Evolutionary conservation across 495 filamentous ascomycete species (phyloP).

Genomic region (Penicillium bialowiezense): DNA sequence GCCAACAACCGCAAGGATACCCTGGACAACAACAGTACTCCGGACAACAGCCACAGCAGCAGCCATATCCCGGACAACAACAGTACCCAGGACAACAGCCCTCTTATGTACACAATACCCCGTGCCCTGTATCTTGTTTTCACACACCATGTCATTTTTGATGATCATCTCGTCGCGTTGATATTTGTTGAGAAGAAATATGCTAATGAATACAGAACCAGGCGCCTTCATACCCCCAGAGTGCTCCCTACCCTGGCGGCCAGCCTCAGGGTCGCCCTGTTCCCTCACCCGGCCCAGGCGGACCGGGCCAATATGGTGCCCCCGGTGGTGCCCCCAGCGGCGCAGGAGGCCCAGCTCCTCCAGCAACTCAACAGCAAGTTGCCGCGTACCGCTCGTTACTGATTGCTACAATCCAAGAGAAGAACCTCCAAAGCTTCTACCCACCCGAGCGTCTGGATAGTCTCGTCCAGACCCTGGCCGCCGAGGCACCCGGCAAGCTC

Average conservation of each 20-base stretch:
- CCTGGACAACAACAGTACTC: slow-evolving; percentile 14
- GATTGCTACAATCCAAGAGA: slow-evolving; percentile 54
- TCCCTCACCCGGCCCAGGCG: slow-evolving; percentile 24
- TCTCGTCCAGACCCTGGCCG: slow-evolving; percentile 35
- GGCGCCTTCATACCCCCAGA: slow-evolving; percentile 29
- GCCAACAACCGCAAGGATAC: slow-evolving; percentile 5
- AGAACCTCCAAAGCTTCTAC: slow-evolving; percentile 54
- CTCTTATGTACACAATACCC: slow-evolving; percentile 30
- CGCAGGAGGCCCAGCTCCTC: slow-evolving; percentile 24
- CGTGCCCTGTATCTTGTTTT: neutral
- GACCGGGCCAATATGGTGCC: slow-evolving; percentile 17
- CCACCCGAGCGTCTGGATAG: slow-evolving; percentile 43
- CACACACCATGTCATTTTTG: slow-evolving; percentile 9
- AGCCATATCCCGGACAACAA: slow-evolving; percentile 12
- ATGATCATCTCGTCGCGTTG: slow-evolving; percentile 1
- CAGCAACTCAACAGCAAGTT: slow-evolving; percentile 46
- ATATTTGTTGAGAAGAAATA: neutral
- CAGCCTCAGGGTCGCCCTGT: slow-evolving; percentile 23
- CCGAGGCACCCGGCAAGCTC: slow-evolving; percentile 47
- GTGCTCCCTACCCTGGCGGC: slow-evolving; percentile 31
- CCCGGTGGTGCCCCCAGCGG: slow-evolving; percentile 26
- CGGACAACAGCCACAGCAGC: slow-evolving; percentile 14
- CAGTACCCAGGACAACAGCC: slow-evolving; percentile 29
- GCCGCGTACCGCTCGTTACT: slow-evolving; percentile 53
- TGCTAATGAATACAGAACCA: slow-evolving; percentile 23